Percentiles rank a stretch among this genome's conserved stretches.
phyloP scores from a whole-genome alignment of 257 asterid genomes.

The Salvia hispanica region DNA sequence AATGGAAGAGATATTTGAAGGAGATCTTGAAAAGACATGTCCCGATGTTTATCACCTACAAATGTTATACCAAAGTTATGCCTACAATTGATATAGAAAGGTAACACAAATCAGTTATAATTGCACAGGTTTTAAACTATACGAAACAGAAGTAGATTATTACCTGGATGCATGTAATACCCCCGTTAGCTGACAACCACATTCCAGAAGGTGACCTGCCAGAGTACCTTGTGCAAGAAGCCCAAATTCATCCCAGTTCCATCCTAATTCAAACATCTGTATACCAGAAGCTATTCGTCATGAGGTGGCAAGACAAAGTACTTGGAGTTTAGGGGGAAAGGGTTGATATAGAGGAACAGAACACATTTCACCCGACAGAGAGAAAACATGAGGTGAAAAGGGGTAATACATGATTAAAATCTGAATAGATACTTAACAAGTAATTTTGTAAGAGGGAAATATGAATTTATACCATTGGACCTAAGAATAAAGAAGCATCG shows the following conservation, averaged over 20 bases:
- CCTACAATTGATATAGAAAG: constrained; percentile 26
- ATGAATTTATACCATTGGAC: constrained; percentile 72
- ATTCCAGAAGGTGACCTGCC: constrained; percentile 95
- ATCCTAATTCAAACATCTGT: constrained; percentile 92
- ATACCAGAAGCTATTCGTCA: constrained; percentile 34
- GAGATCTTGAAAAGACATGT: constrained; percentile 71
- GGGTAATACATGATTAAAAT: constrained; percentile 10
- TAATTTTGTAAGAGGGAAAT: constrained; percentile 10
- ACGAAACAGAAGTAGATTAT: constrained; percentile 19
- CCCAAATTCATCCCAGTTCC: constrained; percentile 89
- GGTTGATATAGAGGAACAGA: constrained; percentile 11
- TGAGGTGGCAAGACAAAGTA: constrained; percentile 15
- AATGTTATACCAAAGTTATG: constrained; percentile 14
- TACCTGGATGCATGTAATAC: constrained; percentile 96
- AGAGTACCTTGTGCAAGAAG: constrained; percentile 92
- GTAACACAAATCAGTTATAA: constrained; percentile 15
- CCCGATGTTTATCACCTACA: constrained; percentile 77
- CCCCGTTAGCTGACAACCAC: constrained; percentile 99
- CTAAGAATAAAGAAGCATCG: constrained; percentile 93
- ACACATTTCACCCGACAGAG: constrained; percentile 19
- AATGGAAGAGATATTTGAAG: constrained; percentile 87
- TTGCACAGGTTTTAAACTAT: constrained; percentile 1
- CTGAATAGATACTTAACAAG: constrained; percentile 22
- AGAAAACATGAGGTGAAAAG: constrained; percentile 6
- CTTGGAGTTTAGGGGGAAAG: constrained; percentile 9